Conservation (phyloP, 495 filamentous ascomycete species). For the Neurospora pannonica region DNA sequence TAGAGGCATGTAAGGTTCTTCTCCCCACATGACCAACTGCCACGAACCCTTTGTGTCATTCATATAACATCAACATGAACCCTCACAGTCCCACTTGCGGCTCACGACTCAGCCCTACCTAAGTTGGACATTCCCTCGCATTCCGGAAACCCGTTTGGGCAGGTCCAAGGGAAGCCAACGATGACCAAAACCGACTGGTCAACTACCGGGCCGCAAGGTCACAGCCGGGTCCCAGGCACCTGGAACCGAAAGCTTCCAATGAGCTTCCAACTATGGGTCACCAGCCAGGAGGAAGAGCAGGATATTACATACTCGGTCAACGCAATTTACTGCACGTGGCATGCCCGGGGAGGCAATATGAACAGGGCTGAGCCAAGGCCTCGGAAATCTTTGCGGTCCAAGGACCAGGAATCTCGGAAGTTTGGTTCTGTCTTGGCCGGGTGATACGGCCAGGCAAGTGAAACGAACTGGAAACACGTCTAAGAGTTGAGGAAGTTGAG, state of each 20-base stretch:
- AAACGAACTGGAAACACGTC: too few species aligned
- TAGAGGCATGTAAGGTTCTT: neutral
- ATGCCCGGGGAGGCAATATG: neutral
- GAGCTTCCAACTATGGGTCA: neutral
- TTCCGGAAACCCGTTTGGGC: neutral
- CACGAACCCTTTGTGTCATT: neutral
- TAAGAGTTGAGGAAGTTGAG: neutral
- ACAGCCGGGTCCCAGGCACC: neutral
- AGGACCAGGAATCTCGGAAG: neutral
- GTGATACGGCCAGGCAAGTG: neutral
- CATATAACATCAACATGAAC: neutral
- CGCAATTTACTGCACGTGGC: neutral
- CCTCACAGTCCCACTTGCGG: neutral
- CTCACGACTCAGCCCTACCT: neutral
- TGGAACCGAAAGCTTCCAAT: neutral
- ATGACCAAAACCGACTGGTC: neutral
- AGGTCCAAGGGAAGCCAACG: neutral
- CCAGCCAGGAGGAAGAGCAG: neutral
- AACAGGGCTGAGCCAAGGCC: neutral
- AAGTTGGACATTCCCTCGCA: neutral
- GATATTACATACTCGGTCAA: neutral
- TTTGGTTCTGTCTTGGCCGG: neutral
- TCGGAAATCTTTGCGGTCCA: neutral
- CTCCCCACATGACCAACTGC: neutral
- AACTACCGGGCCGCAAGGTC: neutral